Conservation (phyloP, 169 alveolate species). For the Eimeria necatrix region DNA sequence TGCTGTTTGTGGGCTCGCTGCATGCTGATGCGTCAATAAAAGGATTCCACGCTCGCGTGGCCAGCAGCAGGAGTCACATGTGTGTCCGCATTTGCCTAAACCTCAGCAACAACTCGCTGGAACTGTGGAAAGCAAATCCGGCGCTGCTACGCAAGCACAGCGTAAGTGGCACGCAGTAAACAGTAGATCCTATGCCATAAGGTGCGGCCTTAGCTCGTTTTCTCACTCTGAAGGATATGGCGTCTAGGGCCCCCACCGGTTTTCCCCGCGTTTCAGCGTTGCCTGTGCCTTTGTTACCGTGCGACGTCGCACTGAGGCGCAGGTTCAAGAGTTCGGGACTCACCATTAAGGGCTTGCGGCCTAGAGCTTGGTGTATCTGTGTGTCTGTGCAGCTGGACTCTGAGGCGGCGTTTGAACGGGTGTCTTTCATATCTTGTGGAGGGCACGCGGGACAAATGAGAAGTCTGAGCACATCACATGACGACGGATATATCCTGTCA, state of each 20-base stretch:
- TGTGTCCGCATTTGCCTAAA: constrained; percentile 3
- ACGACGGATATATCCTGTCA: constrained; percentile 62
- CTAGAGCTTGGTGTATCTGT: neutral
- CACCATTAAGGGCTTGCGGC: neutral
- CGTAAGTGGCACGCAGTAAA: neutral
- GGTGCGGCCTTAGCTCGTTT: neutral
- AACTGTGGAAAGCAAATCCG: constrained; percentile 31
- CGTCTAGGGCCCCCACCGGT: neutral
- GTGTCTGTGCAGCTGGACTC: neutral
- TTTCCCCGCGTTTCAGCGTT: too few relatives aligned
- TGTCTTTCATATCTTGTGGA: neutral
- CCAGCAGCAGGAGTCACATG: constrained; percentile 29
- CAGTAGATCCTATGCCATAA: neutral
- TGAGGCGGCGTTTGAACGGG: constrained; percentile 13
- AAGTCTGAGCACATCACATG: constrained; percentile 36
- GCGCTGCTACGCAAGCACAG: constrained; percentile 2
- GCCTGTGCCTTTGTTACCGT: too few relatives aligned
- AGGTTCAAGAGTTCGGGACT: neutral
- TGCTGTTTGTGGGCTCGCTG: constrained; percentile 47
- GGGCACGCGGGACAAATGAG: constrained; percentile 65
- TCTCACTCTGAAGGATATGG: too few relatives aligned
- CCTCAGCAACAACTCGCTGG: constrained; percentile 67
- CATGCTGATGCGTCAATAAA: constrained; percentile 42
- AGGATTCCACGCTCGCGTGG: constrained; percentile 50
- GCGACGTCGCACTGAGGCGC: too few relatives aligned